Base-by-base conservation (phyloP, 1,139 yeast genomes). In the Zhuliangozyma parablackwelliae region DNA sequence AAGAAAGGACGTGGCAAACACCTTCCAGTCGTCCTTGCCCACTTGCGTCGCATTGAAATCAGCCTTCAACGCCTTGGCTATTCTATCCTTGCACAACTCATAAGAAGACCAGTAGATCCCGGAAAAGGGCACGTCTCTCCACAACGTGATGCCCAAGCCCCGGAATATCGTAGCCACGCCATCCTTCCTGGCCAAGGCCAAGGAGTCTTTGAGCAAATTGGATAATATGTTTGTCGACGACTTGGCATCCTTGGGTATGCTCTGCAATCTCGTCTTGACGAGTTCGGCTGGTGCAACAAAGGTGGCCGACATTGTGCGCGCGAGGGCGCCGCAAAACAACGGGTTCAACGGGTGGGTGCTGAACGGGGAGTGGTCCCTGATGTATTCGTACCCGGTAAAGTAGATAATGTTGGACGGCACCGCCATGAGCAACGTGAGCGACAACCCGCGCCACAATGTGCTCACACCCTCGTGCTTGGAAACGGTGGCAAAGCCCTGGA, bases 81-180 rank as follows among this genome's bases (percentile, higher is more conserved):
- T 47, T 21, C 48, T 45, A n/a, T 39, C 41, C 42, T 69, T 69
- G 43, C 57, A 56, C 11, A 45, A 40, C 53, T 87, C 96, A 55
- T 87, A 87, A 6, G 87, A 76, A 6, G 89, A 78, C 99, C 99
- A 92, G 59, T 92, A 92, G 3, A 92, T 80, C 1, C 95, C 97
- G 39, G 95, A 84, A 57, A 92, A 92, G 2, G 99, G 99, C 0
- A 90, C 97, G 56, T 92, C 99, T 59, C 99, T 72, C 96, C 96
- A 90, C 21, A 92, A 68, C 0, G 98, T 92, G 34, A 92, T 72
- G 31, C 84, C 80, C 27, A 94, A 65, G 0, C 99, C 99, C 39
- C 82, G 81, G 71, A 89, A 92, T 11, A 92, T 59, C 0, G 90
- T 73, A 1, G 64, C 56, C 2, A 76, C 43, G 0, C 97, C 96